Evolutionary conservation across 2,329 filamentous ascomycete species (phyloP).

Genomic region (Conoideocrella luteorostrata): DNA sequence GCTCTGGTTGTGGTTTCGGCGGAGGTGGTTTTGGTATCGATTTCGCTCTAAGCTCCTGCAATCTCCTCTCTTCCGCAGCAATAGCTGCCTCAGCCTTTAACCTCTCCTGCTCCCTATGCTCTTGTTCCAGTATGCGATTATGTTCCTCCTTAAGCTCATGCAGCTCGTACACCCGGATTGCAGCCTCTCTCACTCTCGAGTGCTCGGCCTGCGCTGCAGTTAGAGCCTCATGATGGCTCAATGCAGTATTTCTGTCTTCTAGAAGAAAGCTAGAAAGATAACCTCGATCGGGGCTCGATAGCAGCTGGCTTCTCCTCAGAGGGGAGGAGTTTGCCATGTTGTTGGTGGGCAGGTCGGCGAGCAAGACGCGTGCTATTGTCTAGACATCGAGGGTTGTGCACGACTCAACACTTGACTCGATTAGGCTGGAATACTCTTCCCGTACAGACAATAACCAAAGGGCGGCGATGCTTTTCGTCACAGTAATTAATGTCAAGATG

Average conservation of each 20-base stretch:
- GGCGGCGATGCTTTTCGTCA: no score
- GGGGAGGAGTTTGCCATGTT: slow-evolving; percentile 41
- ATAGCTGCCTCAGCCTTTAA: slow-evolving; percentile 37
- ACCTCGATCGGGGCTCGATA: slow-evolving; percentile 35
- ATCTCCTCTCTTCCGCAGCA: slow-evolving; percentile 39
- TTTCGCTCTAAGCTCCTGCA: slow-evolving; percentile 41
- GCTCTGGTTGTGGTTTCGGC: slow-evolving; percentile 24
- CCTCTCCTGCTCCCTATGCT: slow-evolving; percentile 40
- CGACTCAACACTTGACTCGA: background rate
- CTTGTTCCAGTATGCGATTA: slow-evolving; percentile 34
- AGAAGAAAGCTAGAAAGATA: slow-evolving; percentile 56
- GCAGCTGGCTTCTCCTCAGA: slow-evolving; percentile 29
- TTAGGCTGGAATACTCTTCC: background rate
- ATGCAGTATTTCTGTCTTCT: slow-evolving; percentile 55
- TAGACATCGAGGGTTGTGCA: background rate
- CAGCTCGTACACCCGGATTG: slow-evolving; percentile 41
- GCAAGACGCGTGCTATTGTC: background rate
- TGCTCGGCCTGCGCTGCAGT: slow-evolving; percentile 60
- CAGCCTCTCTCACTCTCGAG: slow-evolving; percentile 52
- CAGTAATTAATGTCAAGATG: no score
- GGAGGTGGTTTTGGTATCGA: slow-evolving; percentile 38
- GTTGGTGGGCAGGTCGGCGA: background rate
- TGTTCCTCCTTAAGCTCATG: slow-evolving; percentile 41
- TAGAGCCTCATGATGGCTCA: slow-evolving; percentile 59
- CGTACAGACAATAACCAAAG: no score